These are phyloP conservation scores for Alternaria sp. DNA, from an alignment of 2,329 filamentous ascomycete genomes.

Conservation along the genomic window DNA sequence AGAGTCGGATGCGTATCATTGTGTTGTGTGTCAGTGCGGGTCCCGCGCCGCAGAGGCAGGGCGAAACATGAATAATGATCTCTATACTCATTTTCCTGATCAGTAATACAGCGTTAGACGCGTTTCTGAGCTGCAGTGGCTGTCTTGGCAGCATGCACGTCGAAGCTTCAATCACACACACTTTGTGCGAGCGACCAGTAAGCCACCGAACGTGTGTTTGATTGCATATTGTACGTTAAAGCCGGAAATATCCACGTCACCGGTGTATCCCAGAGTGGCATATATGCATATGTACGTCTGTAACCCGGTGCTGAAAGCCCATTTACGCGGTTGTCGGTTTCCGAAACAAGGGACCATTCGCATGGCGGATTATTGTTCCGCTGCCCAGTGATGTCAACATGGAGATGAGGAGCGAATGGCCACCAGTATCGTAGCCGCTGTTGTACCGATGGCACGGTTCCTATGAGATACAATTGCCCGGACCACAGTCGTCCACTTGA, in stretches of 20 bases:
- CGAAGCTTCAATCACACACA: constrained; percentile 12
- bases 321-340: constrained; percentile 5
- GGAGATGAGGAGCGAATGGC: neutral
- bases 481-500: constrained; percentile 10
- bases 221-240: neutral
- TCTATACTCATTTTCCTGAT: constrained; percentile 2
- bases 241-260: constrained; percentile 10
- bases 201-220: constrained; percentile 12
- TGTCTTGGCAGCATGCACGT: constrained; percentile 22
- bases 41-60: neutral
- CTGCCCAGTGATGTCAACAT: constrained; percentile 10
- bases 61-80: neutral
- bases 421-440: constrained; percentile 1
- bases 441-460: constrained; percentile 19
- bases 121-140: constrained; percentile 5
- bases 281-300: constrained; percentile 5
- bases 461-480: constrained; percentile 5
- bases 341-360: constrained; percentile 9
- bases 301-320: constrained; percentile 1
- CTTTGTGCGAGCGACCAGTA: constrained; percentile 8
- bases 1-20: neutral
- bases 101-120: neutral
- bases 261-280: constrained; percentile 6
- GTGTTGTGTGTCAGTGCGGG: neutral
- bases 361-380: constrained; percentile 13